These are phyloP conservation scores for Piper betle DNA, from an alignment of 164 flowering plant genomes.

Conservation along the genomic window DNA sequence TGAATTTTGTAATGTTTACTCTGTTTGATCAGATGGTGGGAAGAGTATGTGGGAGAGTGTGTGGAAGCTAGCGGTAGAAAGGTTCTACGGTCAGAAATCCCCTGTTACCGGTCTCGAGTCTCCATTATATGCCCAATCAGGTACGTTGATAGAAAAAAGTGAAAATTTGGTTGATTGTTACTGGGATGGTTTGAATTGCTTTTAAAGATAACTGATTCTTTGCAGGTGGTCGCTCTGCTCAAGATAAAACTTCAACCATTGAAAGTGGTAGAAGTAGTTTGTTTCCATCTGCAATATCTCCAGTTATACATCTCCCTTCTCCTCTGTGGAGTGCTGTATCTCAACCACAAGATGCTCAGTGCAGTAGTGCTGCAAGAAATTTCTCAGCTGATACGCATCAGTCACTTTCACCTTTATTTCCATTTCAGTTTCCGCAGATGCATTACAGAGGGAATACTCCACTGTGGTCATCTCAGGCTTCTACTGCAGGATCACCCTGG, in stretches of 20 bases:
- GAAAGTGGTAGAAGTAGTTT: slow-evolving; percentile 28
- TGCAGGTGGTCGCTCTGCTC: slow-evolving; percentile 42
- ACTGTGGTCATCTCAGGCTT: slow-evolving; percentile 57
- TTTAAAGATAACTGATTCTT: slow-evolving; percentile 1
- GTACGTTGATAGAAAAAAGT: slow-evolving; percentile 14
- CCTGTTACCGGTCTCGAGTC: slow-evolving; percentile 32
- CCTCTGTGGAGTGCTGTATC: slow-evolving; percentile 53
- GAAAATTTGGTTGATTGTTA: not conserved
- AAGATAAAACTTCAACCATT: slow-evolving; percentile 29
- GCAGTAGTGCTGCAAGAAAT: slow-evolving; percentile 31
- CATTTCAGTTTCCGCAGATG: slow-evolving; percentile 51
- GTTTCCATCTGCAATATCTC: slow-evolving; percentile 27
- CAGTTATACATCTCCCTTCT: slow-evolving; percentile 56
- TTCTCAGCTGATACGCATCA: slow-evolving; percentile 42
- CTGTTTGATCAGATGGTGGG: slow-evolving; percentile 52
- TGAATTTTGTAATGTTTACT: not conserved
- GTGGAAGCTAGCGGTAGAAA: slow-evolving; percentile 59
- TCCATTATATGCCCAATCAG: slow-evolving; percentile 40
- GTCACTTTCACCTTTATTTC: slow-evolving; percentile 43
- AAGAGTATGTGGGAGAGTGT: slow-evolving; percentile 64
- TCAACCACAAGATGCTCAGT: slow-evolving; percentile 27
- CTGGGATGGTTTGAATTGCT: not conserved
- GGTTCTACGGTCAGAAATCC: slow-evolving; percentile 42
- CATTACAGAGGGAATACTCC: slow-evolving; percentile 38
- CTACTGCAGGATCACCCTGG: slow-evolving; percentile 49